Percentiles rank a stretch among this genome's conserved stretches.
Conservation (phyloP, 306 rosid genomes). For the Cyclanthera cordifolia region DNA sequence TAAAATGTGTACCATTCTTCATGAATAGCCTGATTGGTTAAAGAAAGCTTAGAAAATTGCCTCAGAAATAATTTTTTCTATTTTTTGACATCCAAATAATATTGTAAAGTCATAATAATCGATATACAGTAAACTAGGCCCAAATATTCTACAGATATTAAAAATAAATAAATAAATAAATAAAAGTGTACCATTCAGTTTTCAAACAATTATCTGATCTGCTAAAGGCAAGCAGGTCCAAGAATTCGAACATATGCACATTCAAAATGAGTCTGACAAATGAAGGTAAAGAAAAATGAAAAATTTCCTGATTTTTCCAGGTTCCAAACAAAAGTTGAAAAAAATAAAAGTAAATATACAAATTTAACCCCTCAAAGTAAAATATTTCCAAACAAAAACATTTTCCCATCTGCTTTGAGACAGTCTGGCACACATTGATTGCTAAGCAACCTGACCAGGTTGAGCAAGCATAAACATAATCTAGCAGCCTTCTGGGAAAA, state of each 20-base stretch:
- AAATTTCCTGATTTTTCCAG: background rate
- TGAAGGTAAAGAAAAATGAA: background rate
- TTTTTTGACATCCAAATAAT: no score
- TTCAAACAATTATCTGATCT: background rate
- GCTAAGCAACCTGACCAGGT: background rate
- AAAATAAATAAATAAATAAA: no score
- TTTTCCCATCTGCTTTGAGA: slow-evolving; percentile 2
- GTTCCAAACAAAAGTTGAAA: background rate
- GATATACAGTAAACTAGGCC: no score
- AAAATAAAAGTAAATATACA: background rate
- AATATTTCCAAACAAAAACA: background rate
- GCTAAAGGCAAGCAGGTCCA: background rate
- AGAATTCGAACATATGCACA: background rate
- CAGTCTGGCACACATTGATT: background rate
- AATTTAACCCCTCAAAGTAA: background rate
- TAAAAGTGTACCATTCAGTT: background rate
- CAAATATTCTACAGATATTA: no score
- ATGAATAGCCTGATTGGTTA: no score
- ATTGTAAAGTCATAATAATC: no score
- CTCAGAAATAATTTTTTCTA: no score
- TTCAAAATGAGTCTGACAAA: background rate
- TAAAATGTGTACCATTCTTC: no score
- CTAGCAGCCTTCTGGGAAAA: background rate
- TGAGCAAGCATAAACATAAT: background rate
- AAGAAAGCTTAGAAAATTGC: no score